Conservation (phyloP, 768 basidiomycete species). For the Clitopilus passeckerianus region DNA sequence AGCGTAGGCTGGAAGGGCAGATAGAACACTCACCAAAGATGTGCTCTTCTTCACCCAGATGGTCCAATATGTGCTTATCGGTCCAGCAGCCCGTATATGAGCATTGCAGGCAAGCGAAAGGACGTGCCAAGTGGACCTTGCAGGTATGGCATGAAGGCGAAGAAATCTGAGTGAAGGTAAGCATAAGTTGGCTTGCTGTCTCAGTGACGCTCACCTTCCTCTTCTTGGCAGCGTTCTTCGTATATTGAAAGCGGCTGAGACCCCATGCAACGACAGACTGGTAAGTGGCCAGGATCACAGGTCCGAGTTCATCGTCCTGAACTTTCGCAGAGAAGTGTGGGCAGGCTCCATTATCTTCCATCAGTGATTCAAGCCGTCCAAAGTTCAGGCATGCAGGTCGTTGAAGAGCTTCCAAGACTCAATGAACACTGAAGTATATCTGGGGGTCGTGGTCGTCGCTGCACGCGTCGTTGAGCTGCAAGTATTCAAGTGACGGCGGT, state of each 20-base stretch:
- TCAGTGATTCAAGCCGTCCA: background rate
- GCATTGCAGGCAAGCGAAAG: conserved; percentile 74
- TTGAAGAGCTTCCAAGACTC: too few species aligned
- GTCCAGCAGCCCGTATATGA: conserved; percentile 67
- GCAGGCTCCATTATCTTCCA: conserved; percentile 13
- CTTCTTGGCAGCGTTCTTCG: conserved; percentile 49
- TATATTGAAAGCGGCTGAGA: conserved; percentile 38
- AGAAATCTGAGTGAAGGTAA: conserved; percentile 32
- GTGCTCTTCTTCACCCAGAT: conserved; percentile 57
- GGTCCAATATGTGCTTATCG: conserved; percentile 48
- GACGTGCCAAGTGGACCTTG: conserved; percentile 46
- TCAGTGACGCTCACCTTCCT: conserved; percentile 49
- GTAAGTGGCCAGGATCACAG: conserved; percentile 35
- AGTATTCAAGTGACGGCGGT: too few species aligned
- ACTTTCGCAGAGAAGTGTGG: conserved; percentile 37
- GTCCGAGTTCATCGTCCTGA: conserved; percentile 19
- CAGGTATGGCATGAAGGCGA: conserved; percentile 65
- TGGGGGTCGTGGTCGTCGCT: too few species aligned
- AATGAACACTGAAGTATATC: too few species aligned
- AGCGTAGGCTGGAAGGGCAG: background rate
- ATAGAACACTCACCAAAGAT: conserved; percentile 50
- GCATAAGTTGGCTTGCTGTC: background rate
- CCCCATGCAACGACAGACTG: conserved; percentile 53
- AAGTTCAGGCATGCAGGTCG: too few species aligned
- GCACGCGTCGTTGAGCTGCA: too few species aligned